Evolutionary conservation across 768 basidiomycete species (phyloP).

Genomic region (Piloderma croceum): DNA sequence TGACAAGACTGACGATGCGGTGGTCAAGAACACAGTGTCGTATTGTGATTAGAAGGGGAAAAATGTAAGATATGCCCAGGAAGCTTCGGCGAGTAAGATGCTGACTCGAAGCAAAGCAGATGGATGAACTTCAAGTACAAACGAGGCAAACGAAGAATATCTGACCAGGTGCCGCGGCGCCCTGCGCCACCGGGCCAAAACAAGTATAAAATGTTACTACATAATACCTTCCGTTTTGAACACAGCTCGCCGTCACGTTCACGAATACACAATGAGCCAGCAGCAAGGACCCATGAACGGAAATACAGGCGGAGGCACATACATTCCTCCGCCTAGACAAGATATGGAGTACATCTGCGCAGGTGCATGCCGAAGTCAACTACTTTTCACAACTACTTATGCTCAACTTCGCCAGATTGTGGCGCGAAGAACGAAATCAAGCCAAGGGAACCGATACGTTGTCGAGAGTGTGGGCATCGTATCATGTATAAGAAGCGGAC

Average conservation of each 20-base stretch:
- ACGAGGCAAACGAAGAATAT: too few relatives aligned
- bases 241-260: too few relatives aligned
- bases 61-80: too few relatives aligned
- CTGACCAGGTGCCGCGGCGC: slow-evolving; percentile 6
- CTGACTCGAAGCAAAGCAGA: slow-evolving; percentile 5
- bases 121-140: slow-evolving; percentile 9
- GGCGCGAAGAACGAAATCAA: slow-evolving; percentile 89
- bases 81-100: too few relatives aligned
- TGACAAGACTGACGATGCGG: too few relatives aligned
- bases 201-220: too few relatives aligned
- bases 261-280: slow-evolving; percentile 34
- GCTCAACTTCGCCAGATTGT: slow-evolving; percentile 55
- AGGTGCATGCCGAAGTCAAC: slow-evolving; percentile 39
- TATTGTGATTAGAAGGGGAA: too few relatives aligned
- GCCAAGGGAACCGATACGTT: slow-evolving; percentile 88
- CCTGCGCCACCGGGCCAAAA: too few relatives aligned
- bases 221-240: too few relatives aligned
- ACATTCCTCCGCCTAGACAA: slow-evolving; percentile 37
- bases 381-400: background rate
- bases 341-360: slow-evolving; percentile 88
- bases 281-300: slow-evolving; percentile 22
- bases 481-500: slow-evolving; percentile 99
- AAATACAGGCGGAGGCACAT: slow-evolving; percentile 19
- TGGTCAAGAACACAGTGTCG: too few relatives aligned
- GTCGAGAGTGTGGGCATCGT: slow-evolving; percentile 93